Conservation (phyloP, 305 asterid species). For the Salvia sclarea region DNA sequence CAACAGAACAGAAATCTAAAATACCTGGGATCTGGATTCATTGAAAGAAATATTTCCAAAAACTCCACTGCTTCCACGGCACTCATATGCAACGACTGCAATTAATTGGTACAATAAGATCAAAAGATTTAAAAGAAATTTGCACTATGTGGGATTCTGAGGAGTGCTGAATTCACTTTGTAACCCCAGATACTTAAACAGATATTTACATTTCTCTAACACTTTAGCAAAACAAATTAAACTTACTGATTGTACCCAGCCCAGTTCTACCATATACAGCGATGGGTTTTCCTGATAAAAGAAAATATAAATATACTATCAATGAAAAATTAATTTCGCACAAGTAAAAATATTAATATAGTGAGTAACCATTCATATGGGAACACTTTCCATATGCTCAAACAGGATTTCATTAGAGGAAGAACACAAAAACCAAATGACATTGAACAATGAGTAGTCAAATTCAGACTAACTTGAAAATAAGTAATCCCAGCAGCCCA, state of each 20-base stretch:
- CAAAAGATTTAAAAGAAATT: neutral
- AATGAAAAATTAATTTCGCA: slow-evolving; percentile 25
- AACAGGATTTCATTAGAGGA: slow-evolving; percentile 11
- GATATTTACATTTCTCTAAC: slow-evolving; percentile 19
- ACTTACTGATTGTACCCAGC: slow-evolving; percentile 76
- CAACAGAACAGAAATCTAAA: slow-evolving; percentile 15
- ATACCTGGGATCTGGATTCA: slow-evolving; percentile 86
- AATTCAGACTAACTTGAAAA: neutral
- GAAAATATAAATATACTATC: slow-evolving; percentile 18
- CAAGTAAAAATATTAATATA: slow-evolving; percentile 9
- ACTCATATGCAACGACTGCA: slow-evolving; percentile 57
- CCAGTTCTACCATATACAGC: slow-evolving; percentile 85
- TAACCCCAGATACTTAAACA: slow-evolving; percentile 11
- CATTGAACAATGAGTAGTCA: neutral
- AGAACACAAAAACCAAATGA: neutral
- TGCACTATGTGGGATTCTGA: slow-evolving; percentile 17
- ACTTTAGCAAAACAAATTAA: slow-evolving; percentile 28
- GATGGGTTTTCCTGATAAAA: slow-evolving; percentile 81
- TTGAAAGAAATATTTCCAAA: slow-evolving; percentile 71
- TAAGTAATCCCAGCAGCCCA: neutral
- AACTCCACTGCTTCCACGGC: slow-evolving; percentile 68
- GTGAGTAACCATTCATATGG: neutral
- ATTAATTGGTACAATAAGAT: slow-evolving; percentile 5
- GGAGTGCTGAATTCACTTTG: slow-evolving; percentile 7
- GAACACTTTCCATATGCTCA: slow-evolving; percentile 16